Evolutionary conservation across 1,284 basidiomycete genomes (phyloP).

Genomic region (Lignosus rhinocerotis): DNA sequence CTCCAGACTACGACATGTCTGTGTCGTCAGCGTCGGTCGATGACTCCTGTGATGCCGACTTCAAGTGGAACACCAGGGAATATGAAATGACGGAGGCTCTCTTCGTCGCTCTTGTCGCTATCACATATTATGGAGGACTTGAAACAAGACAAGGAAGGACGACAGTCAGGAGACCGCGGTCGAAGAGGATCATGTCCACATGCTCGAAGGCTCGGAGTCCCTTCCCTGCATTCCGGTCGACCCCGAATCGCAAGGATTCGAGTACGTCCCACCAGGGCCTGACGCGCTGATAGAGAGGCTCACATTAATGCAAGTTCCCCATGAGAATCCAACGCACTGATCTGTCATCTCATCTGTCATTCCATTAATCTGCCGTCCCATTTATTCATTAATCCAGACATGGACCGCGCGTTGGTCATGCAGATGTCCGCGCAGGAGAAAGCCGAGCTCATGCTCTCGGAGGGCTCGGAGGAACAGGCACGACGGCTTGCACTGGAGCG

Average conservation of each 20-base stretch:
- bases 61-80: conserved; percentile 4
- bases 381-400: conserved; percentile 25
- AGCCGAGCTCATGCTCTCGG: conserved; percentile 31
- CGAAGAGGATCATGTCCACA: conserved; percentile 30
- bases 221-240: conserved; percentile 33
- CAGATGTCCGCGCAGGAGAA: conserved; percentile 35
- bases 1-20: conserved; percentile 5
- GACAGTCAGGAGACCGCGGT: conserved; percentile 9
- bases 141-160: conserved; percentile 1
- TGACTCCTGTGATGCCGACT: background rate
- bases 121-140: background rate
- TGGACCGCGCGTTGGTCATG: conserved; percentile 35
- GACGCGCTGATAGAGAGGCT: conserved; percentile 35
- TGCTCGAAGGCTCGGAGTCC: conserved; percentile 37
- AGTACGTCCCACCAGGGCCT: conserved; percentile 38
- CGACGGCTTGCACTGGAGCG: conserved; percentile 24
- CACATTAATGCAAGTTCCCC: background rate
- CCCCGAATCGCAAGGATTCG: conserved; percentile 8
- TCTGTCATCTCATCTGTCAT: background rate
- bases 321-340: background rate
- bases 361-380: background rate
- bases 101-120: background rate
- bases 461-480: conserved; percentile 26
- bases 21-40: background rate
- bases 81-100: conserved; percentile 19